Base-by-base conservation (phyloP, 441 rosid species). In the Francoa sonchifolia region DNA sequence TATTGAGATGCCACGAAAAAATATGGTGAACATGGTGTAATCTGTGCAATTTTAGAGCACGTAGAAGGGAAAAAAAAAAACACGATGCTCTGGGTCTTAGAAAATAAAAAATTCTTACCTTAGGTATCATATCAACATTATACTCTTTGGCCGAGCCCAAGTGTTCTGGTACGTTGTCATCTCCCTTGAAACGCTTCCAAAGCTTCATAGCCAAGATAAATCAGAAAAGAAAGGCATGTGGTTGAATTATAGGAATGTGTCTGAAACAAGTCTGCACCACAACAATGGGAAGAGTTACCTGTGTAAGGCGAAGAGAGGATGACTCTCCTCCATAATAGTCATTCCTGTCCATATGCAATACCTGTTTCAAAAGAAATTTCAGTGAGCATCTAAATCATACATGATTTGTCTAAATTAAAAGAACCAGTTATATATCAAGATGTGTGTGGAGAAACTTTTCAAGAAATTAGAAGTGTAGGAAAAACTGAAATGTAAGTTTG, bases 61-160 rank as follows among this genome's bases (percentile, higher is more conserved):
- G 33, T 29, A 4, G 8, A 21, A 38, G 26, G 23, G 27, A 42
- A 2, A 13, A 7, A 12, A 12, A 41, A 2, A 37, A 18, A 13
- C 11, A 3, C 10, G 33, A 2, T 15, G 16, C 25, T 1, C 37
- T 14, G 15, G 16, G 9, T 10, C 4, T 10, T 14, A 11, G 8
- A 39, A 23, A 11, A 20, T 3, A 19, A 12, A 12, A 28, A n/a
- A n/a, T n/a, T n/a, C n/a, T n/a, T 71, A 71, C 84, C 84, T 79
- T 76, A 8, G 89, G 89, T 36, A 76, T 49, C 89, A 76, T 79
- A 53, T 79, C 89, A 31, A 71, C 84, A 52, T 76, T 76, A 54
- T 62, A 79, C 19, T 76, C 77, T 45, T 64, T 65, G 70, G 74
- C 73, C 1, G 74, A 42, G 3, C 89, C 89, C n/a, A 79, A 59